Base-by-base conservation (phyloP, 2,329 filamentous ascomycete genomes). In the Neocucurbitaria cava region DNA sequence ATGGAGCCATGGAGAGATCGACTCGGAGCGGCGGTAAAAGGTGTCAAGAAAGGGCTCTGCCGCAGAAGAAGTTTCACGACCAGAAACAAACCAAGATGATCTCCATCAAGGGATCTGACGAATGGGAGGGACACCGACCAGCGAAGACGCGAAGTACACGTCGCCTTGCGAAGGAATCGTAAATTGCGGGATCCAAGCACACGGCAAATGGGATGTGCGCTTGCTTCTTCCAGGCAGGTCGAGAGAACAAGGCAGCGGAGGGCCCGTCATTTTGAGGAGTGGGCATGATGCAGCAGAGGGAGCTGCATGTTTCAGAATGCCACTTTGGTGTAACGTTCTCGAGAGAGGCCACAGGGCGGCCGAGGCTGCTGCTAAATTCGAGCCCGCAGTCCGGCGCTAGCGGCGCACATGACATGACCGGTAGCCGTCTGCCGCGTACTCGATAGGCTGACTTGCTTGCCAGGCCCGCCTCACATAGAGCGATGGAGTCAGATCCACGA, bases 41-140 rank as follows among this genome's bases (percentile, higher is more conserved):
- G 28, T 30, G 45, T 21, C 30, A 49, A 54, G 54, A n/a, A 47
- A 31, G 31, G 31, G 56, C 21, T 49, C 52, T 63, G 65, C 49
- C 35, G 59, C 60, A 63, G 39, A 50, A 54, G 49, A 53, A 62
- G 67, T 69, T 70, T 69, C 68, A 70, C 65, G 52, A 62, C 46
- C 46, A 58, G 52, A 54, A 62, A 68, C 63, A 52, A 62, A 61
- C 49, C 48, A 47, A 49, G 51, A 52, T 49, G 61, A 68, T 64
- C 62, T 66, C 62, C 69, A 59, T 71, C 68, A 61, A 70, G 65
- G 69, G 64, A 50, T 23, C 21, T 17, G 20, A 40, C 38, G 38
- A 40, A 48, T 21, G 46, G 49, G 42, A 45, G 31, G 46, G 18
- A 30, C 28, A 38, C 33, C 38, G 33, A 39, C 35, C 23, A 38